phyloP scores from a whole-genome alignment of 108 stramenopile genomes.

The Skeletonema marinoi region DNA sequence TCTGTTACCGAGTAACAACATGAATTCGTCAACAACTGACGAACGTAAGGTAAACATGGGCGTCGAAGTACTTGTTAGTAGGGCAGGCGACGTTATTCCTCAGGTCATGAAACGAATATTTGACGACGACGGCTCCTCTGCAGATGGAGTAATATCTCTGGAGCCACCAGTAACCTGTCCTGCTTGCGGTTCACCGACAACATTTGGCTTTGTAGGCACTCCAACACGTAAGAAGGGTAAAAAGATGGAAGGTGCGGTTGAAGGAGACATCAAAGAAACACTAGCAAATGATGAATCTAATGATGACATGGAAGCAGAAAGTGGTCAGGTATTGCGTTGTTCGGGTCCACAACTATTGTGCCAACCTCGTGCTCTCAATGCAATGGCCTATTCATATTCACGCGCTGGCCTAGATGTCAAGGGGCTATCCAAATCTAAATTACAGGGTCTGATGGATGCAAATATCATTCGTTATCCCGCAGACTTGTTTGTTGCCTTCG shows the following conservation, averaged over 20 bases:
- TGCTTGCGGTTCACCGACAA: slow-evolving; percentile 72
- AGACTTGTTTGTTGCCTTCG: slow-evolving; percentile 63
- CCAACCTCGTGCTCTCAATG: slow-evolving; percentile 73
- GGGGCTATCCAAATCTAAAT: slow-evolving; percentile 72
- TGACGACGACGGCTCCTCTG: slow-evolving; percentile 9
- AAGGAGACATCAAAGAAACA: slow-evolving; percentile 3
- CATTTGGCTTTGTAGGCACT: slow-evolving; percentile 31
- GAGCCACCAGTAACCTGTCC: slow-evolving; percentile 73
- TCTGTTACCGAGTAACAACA: slow-evolving; percentile 32
- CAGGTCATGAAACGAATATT: slow-evolving; percentile 73
- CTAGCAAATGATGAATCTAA: slow-evolving; percentile 6
- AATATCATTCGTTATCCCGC: slow-evolving; percentile 62
- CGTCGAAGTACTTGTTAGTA: slow-evolving; percentile 66
- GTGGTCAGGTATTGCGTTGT: slow-evolving; percentile 78
- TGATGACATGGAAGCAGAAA: slow-evolving; percentile 4
- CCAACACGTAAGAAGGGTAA: slow-evolving; percentile 5
- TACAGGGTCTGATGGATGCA: slow-evolving; percentile 65
- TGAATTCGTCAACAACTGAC: background rate
- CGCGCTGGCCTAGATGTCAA: slow-evolving; percentile 79
- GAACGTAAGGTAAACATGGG: slow-evolving; percentile 40
- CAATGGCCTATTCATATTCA: slow-evolving; percentile 75
- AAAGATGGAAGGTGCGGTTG: background rate
- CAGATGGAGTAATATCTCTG: slow-evolving; percentile 50
- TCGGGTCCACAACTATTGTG: slow-evolving; percentile 76
- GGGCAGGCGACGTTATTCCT: slow-evolving; percentile 93